Evolutionary conservation across 495 filamentous ascomycete species (phyloP).

Genomic region (Daldinia grandis): DNA sequence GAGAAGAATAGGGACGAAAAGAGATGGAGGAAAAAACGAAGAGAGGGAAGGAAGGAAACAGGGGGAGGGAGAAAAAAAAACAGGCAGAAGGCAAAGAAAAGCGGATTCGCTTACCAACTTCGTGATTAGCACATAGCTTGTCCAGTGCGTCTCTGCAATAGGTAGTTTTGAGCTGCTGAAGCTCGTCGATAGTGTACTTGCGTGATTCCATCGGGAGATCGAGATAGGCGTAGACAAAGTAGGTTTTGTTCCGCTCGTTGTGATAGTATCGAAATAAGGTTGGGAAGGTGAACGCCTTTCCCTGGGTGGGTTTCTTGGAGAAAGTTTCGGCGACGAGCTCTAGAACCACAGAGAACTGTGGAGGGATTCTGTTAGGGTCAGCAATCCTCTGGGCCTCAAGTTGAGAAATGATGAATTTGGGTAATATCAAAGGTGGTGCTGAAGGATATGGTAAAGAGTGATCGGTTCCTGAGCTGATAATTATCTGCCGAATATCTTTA

Average conservation of each 20-base stretch:
- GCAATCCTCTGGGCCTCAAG: constrained; percentile 49
- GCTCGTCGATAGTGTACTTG: constrained; percentile 50
- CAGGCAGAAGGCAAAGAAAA: neutral
- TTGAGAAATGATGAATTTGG: constrained; percentile 49
- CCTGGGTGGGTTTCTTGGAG: constrained; percentile 3
- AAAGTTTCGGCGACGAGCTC: constrained; percentile 33
- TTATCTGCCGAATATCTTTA: constrained; percentile 1
- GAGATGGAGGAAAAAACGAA: neutral
- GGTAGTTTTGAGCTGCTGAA: constrained; percentile 44
- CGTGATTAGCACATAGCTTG: constrained; percentile 42
- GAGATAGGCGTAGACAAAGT: constrained; percentile 48
- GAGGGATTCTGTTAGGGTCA: constrained; percentile 26
- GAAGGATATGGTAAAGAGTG: neutral
- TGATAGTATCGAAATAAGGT: constrained; percentile 47
- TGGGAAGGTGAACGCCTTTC: constrained; percentile 18
- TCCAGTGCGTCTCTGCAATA: constrained; percentile 9
- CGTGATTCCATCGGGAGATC: constrained; percentile 46
- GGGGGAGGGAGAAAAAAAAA: neutral
- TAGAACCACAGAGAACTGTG: constrained; percentile 38
- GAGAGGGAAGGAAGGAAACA: neutral
- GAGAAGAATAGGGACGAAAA: neutral
- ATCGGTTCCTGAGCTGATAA: neutral
- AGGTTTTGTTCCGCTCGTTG: constrained; percentile 23
- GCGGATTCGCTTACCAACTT: constrained; percentile 46
- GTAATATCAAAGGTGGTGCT: neutral